These are phyloP conservation scores for Monocercomonoides exilis DNA, from an alignment of 78 protist genomes.

Conservation along the genomic window DNA sequence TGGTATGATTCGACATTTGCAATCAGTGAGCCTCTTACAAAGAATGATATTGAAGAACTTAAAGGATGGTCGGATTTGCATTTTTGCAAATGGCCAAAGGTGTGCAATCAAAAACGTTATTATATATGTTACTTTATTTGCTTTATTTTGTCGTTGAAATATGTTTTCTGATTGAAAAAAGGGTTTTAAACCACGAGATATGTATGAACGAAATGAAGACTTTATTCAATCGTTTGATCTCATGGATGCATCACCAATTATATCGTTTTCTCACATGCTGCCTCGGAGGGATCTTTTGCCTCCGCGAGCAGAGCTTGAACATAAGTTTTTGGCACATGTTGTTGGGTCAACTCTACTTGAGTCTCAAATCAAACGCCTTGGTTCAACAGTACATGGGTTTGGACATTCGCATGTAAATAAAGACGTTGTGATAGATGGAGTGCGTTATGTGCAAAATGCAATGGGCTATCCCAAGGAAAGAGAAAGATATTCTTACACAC, in stretches of 20 bases:
- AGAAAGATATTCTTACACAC: too few relatives aligned
- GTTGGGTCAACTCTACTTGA: too few relatives aligned
- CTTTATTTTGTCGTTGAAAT: neutral
- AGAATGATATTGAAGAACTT: neutral
- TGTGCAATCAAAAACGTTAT: neutral
- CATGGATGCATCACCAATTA: neutral
- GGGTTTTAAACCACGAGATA: neutral
- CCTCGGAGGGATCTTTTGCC: neutral
- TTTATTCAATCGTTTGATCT: neutral
- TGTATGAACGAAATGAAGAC: neutral
- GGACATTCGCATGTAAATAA: too few relatives aligned
- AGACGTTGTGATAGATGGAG: too few relatives aligned
- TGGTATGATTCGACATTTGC: neutral
- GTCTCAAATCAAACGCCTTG: too few relatives aligned
- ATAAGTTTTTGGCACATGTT: neutral
- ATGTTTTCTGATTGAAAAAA: neutral
- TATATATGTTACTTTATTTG: too few relatives aligned
- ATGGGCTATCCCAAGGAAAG: too few relatives aligned
- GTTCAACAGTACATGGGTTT: too few relatives aligned
- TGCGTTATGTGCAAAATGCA: too few relatives aligned
- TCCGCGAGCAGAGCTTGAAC: neutral
- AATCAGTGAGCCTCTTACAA: neutral
- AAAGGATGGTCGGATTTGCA: neutral
- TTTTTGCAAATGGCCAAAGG: neutral
- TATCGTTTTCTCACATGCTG: neutral